Evolutionary conservation across 2,329 filamentous ascomycete genomes (phyloP).

Genomic region (Onygenales sp.): DNA sequence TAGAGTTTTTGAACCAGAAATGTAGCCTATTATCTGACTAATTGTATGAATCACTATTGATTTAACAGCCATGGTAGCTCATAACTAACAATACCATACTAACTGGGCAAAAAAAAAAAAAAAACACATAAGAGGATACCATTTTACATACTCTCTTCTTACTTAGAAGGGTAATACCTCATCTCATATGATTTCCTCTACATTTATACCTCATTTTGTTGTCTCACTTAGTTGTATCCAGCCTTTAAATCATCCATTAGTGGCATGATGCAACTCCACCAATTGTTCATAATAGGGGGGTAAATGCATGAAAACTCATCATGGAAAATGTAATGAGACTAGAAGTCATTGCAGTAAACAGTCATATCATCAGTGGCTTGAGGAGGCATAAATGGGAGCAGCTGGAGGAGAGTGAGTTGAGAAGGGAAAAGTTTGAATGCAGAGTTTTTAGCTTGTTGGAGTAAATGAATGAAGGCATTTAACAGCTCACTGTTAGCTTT

Average conservation of each 20-base stretch:
- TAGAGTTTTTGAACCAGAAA: no score
- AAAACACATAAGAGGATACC: no score
- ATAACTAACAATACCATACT: no score
- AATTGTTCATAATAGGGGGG: not conserved
- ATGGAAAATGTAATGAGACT: not conserved
- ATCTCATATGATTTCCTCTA: not conserved
- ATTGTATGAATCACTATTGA: no score
- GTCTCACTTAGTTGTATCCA: not conserved
- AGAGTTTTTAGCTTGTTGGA: not conserved
- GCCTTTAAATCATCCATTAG: conserved; percentile 1
- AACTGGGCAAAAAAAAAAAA: no score
- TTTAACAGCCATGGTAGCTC: no score
- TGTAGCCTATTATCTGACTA: no score
- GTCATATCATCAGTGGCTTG: not conserved
- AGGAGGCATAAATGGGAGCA: not conserved
- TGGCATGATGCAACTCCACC: not conserved
- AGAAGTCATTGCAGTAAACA: not conserved
- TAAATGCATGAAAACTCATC: conserved; percentile 1
- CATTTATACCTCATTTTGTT: not conserved
- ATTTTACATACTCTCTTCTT: no score
- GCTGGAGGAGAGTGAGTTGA: not conserved
- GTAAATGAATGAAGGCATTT: not conserved
- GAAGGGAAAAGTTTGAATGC: conserved; percentile 1
- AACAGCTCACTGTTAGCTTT: not conserved
- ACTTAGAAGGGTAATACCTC: not conserved